phyloP scores from a whole-genome alignment of 1,139 yeast genomes.

The Zygosaccharomyces pseudobailii region DNA sequence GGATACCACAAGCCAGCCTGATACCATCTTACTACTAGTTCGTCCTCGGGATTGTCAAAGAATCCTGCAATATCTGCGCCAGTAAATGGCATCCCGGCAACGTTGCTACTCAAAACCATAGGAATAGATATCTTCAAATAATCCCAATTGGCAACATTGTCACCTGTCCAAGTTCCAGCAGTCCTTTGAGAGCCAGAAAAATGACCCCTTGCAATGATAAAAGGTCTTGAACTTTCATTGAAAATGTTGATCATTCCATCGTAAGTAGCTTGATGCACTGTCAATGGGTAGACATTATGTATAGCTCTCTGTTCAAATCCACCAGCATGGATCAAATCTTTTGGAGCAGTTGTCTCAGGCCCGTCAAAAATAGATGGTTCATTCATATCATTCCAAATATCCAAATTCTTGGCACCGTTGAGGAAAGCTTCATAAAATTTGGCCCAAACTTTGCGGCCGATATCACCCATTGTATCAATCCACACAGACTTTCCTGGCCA shows the following conservation, averaged over 20 bases:
- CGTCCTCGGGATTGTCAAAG: conserved; percentile 81
- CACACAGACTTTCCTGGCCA: conserved; percentile 98
- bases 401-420: conserved; percentile 56
- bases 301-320: conserved; percentile 87
- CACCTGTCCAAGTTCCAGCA: conserved; percentile 98
- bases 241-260: conserved; percentile 53
- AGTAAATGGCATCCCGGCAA: conserved; percentile 85
- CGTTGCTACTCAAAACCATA: conserved; percentile 75
- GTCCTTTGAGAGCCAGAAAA: conserved; percentile 89
- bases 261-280: conserved; percentile 76
- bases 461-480: conserved; percentile 79
- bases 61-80: conserved; percentile 99
- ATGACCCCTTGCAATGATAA: conserved; percentile 80
- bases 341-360: conserved; percentile 87
- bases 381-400: conserved; percentile 97
- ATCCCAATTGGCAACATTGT: conserved; percentile 90
- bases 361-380: conserved; percentile 95
- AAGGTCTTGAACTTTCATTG: conserved; percentile 61
- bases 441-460: conserved; percentile 58
- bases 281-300: conserved; percentile 78
- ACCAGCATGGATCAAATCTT: conserved; percentile 71
- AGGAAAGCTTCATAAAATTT: conserved; percentile 45
- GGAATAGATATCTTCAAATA: conserved; percentile 76
- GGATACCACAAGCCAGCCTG: conserved; percentile 96
- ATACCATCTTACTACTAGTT: conserved; percentile 85